Conservation (phyloP, 306 rosid species). For the Cucumis hystrix region DNA sequence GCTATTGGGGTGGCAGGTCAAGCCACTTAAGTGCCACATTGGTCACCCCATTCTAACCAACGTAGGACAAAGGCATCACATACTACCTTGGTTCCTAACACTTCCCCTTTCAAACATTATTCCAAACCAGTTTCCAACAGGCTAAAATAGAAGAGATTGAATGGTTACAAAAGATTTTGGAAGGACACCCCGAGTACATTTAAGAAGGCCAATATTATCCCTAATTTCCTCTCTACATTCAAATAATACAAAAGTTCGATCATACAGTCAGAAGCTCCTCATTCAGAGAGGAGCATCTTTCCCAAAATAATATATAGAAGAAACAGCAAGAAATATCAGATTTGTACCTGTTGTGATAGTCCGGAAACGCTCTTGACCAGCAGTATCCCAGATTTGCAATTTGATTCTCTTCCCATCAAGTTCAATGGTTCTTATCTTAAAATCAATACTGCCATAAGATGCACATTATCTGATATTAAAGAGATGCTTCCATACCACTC, state of each 20-base stretch:
- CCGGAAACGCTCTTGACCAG: slow-evolving; percentile 83
- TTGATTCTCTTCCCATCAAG: slow-evolving; percentile 68
- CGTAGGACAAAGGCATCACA: too few species aligned
- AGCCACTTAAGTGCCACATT: too few species aligned
- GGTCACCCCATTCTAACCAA: too few species aligned
- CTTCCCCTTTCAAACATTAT: background rate
- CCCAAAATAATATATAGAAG: background rate
- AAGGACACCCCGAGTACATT: background rate
- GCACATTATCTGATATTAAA: slow-evolving; percentile 2
- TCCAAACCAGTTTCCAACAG: background rate
- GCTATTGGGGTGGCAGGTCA: too few species aligned
- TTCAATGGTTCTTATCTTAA: slow-evolving; percentile 84
- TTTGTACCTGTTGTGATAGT: slow-evolving; percentile 63
- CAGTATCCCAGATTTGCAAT: slow-evolving; percentile 85
- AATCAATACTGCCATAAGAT: slow-evolving; percentile 50
- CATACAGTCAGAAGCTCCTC: background rate
- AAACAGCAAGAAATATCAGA: background rate
- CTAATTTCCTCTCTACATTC: background rate
- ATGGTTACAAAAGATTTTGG: background rate
- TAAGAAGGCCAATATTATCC: background rate
- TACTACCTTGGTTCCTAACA: too few species aligned
- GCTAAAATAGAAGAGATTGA: background rate
- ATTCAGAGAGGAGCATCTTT: background rate
- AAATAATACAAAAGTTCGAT: background rate
- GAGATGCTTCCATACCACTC: background rate